phyloP scores from a whole-genome alignment of 1,284 basidiomycete species.

The Pholiota adiposa region DNA sequence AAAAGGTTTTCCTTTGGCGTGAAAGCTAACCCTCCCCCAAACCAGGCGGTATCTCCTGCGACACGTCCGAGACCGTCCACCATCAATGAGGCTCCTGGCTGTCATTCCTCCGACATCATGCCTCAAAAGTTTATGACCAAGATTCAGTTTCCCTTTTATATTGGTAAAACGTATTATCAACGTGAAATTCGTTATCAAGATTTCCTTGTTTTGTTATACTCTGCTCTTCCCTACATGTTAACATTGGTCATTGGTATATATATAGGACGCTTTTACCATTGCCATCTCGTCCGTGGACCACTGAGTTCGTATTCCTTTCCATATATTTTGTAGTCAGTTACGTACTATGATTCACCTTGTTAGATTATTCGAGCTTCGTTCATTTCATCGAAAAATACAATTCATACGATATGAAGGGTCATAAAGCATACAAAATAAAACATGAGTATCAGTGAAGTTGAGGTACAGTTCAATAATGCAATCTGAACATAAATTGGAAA shows the following conservation, averaged over 20 bases:
- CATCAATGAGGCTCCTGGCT: background rate
- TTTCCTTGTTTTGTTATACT: background rate
- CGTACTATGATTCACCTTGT: background rate
- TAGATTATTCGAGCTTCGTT: background rate
- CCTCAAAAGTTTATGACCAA: background rate
- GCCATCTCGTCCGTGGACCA: background rate
- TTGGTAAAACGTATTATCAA: background rate
- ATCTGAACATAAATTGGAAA: slow-evolving; percentile 92
- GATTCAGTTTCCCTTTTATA: background rate
- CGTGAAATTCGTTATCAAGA: background rate
- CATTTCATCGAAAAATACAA: slow-evolving; percentile 12
- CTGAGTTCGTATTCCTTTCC: background rate
- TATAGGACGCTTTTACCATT: background rate
- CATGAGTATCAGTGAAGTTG: background rate
- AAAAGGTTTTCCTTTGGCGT: slow-evolving; percentile 17
- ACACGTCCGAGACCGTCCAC: background rate
- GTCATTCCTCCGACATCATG: background rate
- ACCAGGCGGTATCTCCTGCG: background rate
- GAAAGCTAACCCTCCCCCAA: background rate
- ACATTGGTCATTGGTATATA: background rate
- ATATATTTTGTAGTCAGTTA: background rate
- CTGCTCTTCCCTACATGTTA: background rate
- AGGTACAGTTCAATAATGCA: slow-evolving; percentile 50
- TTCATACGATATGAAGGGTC: slow-evolving; percentile 9
- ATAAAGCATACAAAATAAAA: slow-evolving; percentile 6